Base-by-base conservation (phyloP, 108 stramenopile genomes). In the Ochromonas danica region DNA sequence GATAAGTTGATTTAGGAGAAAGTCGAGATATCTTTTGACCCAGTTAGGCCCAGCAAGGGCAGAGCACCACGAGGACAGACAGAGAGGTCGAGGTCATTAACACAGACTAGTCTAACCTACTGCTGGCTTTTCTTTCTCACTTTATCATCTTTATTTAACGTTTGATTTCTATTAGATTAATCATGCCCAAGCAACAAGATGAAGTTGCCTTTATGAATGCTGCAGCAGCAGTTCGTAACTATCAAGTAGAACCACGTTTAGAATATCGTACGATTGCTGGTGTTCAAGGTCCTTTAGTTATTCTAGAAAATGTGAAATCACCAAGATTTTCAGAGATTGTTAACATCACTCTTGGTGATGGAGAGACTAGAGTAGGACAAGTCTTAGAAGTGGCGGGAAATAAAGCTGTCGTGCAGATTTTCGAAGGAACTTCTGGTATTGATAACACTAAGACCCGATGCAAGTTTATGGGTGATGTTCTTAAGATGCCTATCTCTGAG, bases 311-410 rank as follows among this genome's bases (percentile, higher is more conserved):
- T 87, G 98, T 99, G 51, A 99, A 99, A 88, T 90, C 96, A 67
- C 97, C 98, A 60, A 94, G 93, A 85, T 99, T 92, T 81, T 93
- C 93, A 77, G 98, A 99, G 89, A 99, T 99, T 86, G 98, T 99
- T 45, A 95, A 96, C 85, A 88, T 99, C 71, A 90, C 87, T 40
- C 91, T 98, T 36, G 91, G 97, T 1, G 94, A 94, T 81, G 98
- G 98, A 17, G 94, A 94, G 74, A 72, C 82, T 71, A 95, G 98
- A 39, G 91, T 93, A 61, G 98, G 98, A 31, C 83, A 84, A 82
- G 81, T 98, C 71, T 89, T 99, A 41, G 98, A 99, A 84, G 95
- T 99, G 41, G 86, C 94, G 33, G 98, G 98, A 40, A 89, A 80
- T 84, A 92, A 93, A 77, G 98, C 98, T 43, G 96, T 99, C 38